Conservation (phyloP, 1,139 yeast species). For the Saccharomyces hybrid region DNA sequence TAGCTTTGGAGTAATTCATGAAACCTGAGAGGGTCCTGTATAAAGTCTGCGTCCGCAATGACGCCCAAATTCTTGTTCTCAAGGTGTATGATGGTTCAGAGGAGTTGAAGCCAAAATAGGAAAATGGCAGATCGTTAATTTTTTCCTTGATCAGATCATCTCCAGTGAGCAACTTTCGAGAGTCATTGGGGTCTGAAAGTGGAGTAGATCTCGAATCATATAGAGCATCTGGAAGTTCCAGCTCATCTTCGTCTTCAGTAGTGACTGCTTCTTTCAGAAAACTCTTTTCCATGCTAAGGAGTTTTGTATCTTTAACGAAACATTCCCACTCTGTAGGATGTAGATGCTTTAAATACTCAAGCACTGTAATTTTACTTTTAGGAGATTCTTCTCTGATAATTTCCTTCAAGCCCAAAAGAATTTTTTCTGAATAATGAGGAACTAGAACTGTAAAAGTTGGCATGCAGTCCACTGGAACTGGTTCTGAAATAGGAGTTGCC, state of each 20-base stretch:
- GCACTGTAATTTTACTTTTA: constrained; percentile 53
- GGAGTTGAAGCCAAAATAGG: constrained; percentile 62
- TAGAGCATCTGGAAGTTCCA: background rate
- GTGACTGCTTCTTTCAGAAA: constrained; percentile 8
- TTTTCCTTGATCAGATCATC: constrained; percentile 34
- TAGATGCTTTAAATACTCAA: constrained; percentile 66
- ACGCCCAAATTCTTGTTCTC: constrained; percentile 77
- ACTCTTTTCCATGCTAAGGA: constrained; percentile 23
- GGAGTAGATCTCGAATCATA: background rate
- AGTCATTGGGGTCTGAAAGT: background rate
- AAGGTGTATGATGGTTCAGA: constrained; percentile 53
- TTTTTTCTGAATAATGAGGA: constrained; percentile 82
- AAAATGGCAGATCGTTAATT: constrained; percentile 55
- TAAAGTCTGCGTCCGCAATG: constrained; percentile 67
- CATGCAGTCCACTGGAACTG: constrained; percentile 62
- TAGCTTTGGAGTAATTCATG: constrained; percentile 60
- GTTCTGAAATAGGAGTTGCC: constrained; percentile 69
- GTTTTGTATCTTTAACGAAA: constrained; percentile 59
- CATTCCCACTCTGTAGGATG: constrained; percentile 70
- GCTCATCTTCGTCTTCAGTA: constrained; percentile 10
- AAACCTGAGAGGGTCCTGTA: constrained; percentile 75
- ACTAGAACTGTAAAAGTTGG: constrained; percentile 76
- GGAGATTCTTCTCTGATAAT: constrained; percentile 54
- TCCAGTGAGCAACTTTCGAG: constrained; percentile 13
- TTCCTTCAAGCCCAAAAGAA: constrained; percentile 55